Percentiles rank a stretch among this genome's conserved stretches.
Conservation (phyloP, 2,329 filamentous ascomycete genomes). For the Colletotrichum orchidophilum region DNA sequence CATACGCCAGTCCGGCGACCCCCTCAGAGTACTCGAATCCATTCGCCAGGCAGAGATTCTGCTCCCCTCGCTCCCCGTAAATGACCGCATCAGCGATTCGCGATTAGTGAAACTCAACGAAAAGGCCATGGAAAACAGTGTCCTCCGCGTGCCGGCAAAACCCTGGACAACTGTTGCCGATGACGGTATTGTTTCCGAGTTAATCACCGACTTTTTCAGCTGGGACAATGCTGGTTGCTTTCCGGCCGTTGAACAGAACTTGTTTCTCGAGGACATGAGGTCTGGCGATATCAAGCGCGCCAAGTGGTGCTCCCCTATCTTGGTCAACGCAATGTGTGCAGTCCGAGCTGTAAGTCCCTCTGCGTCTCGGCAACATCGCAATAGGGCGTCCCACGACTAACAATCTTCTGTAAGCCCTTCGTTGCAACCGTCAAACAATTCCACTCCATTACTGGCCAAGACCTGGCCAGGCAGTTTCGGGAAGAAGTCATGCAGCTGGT, state of each 20-base stretch:
- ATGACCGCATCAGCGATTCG: slow-evolving; percentile 15
- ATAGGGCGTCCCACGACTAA: not conserved
- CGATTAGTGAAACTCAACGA: slow-evolving; percentile 31
- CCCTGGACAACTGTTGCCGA: slow-evolving; percentile 43
- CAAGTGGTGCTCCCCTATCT: slow-evolving; percentile 43
- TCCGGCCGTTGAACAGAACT: slow-evolving; percentile 38
- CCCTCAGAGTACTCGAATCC: slow-evolving; percentile 31
- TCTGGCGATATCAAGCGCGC: slow-evolving; percentile 28
- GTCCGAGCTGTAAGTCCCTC: slow-evolving; percentile 39
- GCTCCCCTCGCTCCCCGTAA: slow-evolving; percentile 21
- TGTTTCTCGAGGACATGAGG: slow-evolving; percentile 42
- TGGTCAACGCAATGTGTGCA: slow-evolving; percentile 45
- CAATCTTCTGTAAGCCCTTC: slow-evolving; percentile 16
- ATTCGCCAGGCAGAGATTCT: slow-evolving; percentile 36
- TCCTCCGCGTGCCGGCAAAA: slow-evolving; percentile 39
- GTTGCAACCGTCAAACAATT: slow-evolving; percentile 25
- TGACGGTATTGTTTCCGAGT: slow-evolving; percentile 43
- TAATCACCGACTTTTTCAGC: slow-evolving; percentile 42
- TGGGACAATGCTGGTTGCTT: slow-evolving; percentile 41
- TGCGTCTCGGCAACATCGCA: not conserved
- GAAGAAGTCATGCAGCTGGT: slow-evolving; percentile 27
- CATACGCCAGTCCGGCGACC: slow-evolving; percentile 29
- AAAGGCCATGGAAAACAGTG: slow-evolving; percentile 33
- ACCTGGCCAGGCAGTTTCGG: slow-evolving; percentile 9
- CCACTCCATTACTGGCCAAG: slow-evolving; percentile 20